A percentile compares a stretch with the other conserved stretches of the same genome.
phyloP scores from a whole-genome alignment of 2,329 filamentous ascomycete species.

The Colletotrichum orchidophilum region DNA sequence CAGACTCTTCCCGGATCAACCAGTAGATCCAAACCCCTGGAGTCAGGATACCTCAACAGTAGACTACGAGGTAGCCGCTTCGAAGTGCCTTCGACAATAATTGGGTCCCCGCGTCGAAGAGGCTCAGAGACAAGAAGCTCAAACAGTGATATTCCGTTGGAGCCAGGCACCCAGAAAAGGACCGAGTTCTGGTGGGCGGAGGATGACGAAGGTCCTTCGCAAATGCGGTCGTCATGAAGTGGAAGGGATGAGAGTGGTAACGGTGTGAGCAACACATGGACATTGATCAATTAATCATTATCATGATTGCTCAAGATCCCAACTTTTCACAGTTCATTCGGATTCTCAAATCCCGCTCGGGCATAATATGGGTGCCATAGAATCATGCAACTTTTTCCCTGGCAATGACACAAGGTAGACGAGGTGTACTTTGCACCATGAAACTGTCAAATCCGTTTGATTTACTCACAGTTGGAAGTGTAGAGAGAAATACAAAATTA shows the following conservation, averaged over 20 bases:
- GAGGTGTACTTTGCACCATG: no score
- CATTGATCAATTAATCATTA: no score
- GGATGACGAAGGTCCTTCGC: neutral
- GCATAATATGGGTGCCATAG: no score
- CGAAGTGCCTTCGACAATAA: constrained; percentile 4
- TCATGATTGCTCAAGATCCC: no score
- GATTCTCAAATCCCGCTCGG: no score
- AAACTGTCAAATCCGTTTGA: no score
- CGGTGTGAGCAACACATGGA: neutral
- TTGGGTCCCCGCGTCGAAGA: neutral
- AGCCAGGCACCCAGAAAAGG: constrained; percentile 35
- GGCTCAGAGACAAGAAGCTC: constrained; percentile 22
- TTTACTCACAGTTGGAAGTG: no score
- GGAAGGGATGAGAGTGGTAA: neutral
- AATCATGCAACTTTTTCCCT: no score
- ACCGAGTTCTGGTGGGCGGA: constrained; percentile 35
- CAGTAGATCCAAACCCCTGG: constrained; percentile 14
- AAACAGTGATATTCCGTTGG: constrained; percentile 34
- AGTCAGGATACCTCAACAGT: neutral
- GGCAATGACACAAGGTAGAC: no score
- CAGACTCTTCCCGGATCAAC: constrained; percentile 2
- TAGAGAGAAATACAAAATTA: no score
- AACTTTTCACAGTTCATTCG: no score
- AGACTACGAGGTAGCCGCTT: constrained; percentile 30
- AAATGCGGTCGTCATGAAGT: neutral